These are phyloP conservation scores for Kwoniella dendrophila DNA, from an alignment of 768 basidiomycete species.

Conservation along the genomic window DNA sequence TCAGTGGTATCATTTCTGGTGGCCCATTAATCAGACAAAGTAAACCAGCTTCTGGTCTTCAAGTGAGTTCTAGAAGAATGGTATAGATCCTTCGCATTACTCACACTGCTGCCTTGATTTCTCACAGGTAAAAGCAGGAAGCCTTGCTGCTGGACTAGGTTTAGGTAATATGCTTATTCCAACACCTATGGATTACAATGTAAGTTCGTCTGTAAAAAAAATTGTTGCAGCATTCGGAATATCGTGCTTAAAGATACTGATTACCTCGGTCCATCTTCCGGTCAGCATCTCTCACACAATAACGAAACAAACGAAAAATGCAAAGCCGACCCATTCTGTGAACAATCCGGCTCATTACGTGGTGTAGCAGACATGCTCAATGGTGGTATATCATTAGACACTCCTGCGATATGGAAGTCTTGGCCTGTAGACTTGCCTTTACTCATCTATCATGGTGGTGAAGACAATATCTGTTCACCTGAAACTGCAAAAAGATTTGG, in stretches of 20 bases:
- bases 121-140: conserved; percentile 41
- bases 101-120: too few relatives aligned
- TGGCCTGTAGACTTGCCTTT: conserved; percentile 43
- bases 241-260: too few relatives aligned
- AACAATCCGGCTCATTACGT: conserved; percentile 38
- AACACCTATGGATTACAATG: conserved; percentile 36
- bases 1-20: conserved; percentile 43
- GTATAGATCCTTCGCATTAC: background rate
- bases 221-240: too few relatives aligned
- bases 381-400: conserved; percentile 36
- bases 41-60: conserved; percentile 27
- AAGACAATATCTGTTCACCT: conserved; percentile 41
- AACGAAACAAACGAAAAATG: conserved; percentile 22
- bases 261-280: too few relatives aligned
- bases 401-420: conserved; percentile 19
- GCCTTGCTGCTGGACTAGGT: conserved; percentile 32
- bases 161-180: conserved; percentile 44
- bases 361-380: conserved; percentile 47
- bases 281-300: conserved; percentile 45
- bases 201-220: conserved; percentile 10
- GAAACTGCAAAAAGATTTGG: conserved; percentile 36
- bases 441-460: conserved; percentile 46
- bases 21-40: conserved; percentile 42
- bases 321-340: conserved; percentile 44
- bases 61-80: conserved; percentile 25